Evolutionary conservation across 2,329 filamentous ascomycete species (phyloP), one percentile per base, ranked within the genome.

Genomic region (Penicillium sp.): DNA sequence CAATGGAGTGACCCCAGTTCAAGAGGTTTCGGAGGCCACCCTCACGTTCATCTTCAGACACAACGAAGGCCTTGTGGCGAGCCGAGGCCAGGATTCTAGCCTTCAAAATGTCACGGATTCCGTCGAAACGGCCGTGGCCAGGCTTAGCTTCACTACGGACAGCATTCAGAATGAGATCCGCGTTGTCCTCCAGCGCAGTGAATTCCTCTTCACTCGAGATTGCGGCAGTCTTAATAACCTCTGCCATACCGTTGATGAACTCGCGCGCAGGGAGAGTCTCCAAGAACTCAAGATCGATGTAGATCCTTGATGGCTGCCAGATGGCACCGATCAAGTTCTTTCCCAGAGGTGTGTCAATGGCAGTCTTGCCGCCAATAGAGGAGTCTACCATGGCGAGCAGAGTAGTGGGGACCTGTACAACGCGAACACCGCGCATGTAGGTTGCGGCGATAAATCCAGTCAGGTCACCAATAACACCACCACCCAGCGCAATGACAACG

Each of bases 161-260:
- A 9, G 90, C 86, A 24, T 84, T 82, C 68, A 97, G 82, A 51
- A 99, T 92, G 5, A 82, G 78, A 37, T 88, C 79, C 1, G 93
- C 92, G 67, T 95, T 91, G 64, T 89, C 82, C 73, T 99, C 95
- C 19, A 99, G 81, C 13, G 89, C 76, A 44, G 88, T 84, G 72
- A 99, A 99, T 70, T 97, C 93, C 10, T 82, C 78, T 75, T 96
- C 91, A 68, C 96, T 87, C 86, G 93, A 97, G 67, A 99, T 98
- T 53, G 95, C 95, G 3, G 95, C 95, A 3, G 95, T 99, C 84
- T 97, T 97, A 73, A 97, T 84, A 29, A 99, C 93, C 79, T 99
- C 95, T 26, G 93, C 95, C 93, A 99, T 97, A 59, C 95, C 95
- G 74, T 99, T 99, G 76, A 97, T 92, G 71, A 99, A 93, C 76